Percentiles rank a stretch among this genome's conserved stretches.
Conservation (phyloP, 148 eudicot genomes). For the Camellia lanceoleosa region DNA sequence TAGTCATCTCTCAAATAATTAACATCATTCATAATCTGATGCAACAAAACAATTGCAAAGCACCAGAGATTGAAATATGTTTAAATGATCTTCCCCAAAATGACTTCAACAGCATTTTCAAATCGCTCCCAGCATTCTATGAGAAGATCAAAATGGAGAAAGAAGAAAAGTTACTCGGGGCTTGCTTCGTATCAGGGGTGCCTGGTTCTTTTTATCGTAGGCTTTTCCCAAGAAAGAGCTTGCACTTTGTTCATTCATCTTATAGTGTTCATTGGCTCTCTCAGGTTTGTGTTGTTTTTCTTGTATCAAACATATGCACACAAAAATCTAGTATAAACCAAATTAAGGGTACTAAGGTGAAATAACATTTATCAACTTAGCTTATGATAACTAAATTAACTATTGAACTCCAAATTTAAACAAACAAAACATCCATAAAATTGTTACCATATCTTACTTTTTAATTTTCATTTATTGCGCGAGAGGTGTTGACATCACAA, state of each 20-base stretch:
- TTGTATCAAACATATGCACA: too few relatives aligned
- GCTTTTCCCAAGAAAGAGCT: constrained; percentile 12
- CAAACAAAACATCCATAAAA: too few relatives aligned
- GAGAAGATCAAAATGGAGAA: neutral
- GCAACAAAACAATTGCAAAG: neutral
- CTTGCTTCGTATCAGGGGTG: neutral
- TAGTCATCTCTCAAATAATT: constrained; percentile 14
- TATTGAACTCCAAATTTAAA: too few relatives aligned
- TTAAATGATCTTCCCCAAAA: constrained; percentile 12
- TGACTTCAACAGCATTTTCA: constrained; percentile 15
- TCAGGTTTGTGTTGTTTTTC: constrained; percentile 1
- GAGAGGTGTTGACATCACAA: too few relatives aligned
- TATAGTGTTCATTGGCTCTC: constrained; percentile 17
- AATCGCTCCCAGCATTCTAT: constrained; percentile 1
- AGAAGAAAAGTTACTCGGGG: neutral
- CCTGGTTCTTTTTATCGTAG: constrained; percentile 23
- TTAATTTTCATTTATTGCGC: too few relatives aligned
- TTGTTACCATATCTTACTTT: too few relatives aligned
- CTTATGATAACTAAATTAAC: too few relatives aligned
- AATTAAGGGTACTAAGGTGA: too few relatives aligned
- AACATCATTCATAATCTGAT: neutral
- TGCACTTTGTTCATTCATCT: constrained; percentile 21
- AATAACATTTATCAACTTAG: too few relatives aligned
- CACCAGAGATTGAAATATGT: neutral
- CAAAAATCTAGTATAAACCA: too few relatives aligned